Percentiles rank a stretch among this genome's conserved stretches.
Evolutionary conservation across 148 eudicot genomes (phyloP).

Genomic region (Rhododendron griersonianum): DNA sequence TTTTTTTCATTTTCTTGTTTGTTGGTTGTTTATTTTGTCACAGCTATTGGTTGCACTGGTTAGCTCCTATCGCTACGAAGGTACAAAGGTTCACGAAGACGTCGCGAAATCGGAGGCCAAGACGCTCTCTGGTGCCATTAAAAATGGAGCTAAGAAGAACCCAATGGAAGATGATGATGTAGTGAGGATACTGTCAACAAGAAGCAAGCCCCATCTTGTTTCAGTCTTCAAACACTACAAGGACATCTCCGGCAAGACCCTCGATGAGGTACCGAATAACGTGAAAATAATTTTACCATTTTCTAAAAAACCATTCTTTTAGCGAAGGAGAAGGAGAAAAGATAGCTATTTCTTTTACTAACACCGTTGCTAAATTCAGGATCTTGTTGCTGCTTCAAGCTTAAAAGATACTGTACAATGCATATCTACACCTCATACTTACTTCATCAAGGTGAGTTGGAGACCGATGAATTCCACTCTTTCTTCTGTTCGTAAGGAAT

Average conservation of each 20-base stretch:
- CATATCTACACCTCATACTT: slow-evolving; percentile 41
- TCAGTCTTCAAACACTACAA: slow-evolving; percentile 59
- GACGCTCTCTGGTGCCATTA: slow-evolving; percentile 38
- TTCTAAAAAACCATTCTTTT: background rate
- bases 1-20: background rate
- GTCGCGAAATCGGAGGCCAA: slow-evolving; percentile 72
- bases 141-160: slow-evolving; percentile 22
- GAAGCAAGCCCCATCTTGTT: slow-evolving; percentile 68
- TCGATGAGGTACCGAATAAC: slow-evolving; percentile 37
- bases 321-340: background rate
- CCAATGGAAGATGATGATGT: slow-evolving; percentile 53
- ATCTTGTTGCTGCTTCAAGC: slow-evolving; percentile 28
- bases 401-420: slow-evolving; percentile 51
- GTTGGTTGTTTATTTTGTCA: background rate
- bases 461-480: background rate
- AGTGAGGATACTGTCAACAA: slow-evolving; percentile 60
- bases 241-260: slow-evolving; percentile 44
- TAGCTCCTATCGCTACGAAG: slow-evolving; percentile 60
- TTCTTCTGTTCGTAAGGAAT: background rate
- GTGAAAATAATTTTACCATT: background rate
- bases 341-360: background rate
- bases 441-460: slow-evolving; percentile 55
- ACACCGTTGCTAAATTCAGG: slow-evolving; percentile 31
- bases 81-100: slow-evolving; percentile 53
- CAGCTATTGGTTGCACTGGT: slow-evolving; percentile 81